Base-by-base conservation (phyloP, 2,329 filamentous ascomycete species). In the Claviceps spartinae region DNA sequence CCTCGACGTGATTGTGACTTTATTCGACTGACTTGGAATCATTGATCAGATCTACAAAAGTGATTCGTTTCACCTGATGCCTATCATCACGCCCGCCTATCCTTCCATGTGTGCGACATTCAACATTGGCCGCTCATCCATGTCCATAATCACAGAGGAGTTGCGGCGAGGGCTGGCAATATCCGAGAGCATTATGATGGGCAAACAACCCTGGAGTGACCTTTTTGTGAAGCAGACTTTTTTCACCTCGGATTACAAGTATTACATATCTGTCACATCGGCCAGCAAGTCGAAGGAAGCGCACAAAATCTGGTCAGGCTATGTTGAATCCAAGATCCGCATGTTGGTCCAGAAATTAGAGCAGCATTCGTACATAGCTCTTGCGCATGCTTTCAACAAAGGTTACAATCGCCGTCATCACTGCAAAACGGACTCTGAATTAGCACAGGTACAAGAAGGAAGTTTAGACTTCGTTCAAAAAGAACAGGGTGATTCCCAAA, bases 81-180 rank as follows among this genome's bases (percentile, higher is more conserved):
- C 93, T 30, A 88, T 98, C 67, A 97, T 98, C 62, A 98, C 93
- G 1, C 93, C 93, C 1, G 90, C 93, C 1, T 97, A 96, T 65
- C 93, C 93, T 2, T 94, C 89, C 48, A 97, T 96, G 90, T 97
- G 93, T 66, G 85, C 93, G 1, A 97, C 93, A 0, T 93, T 95
- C 72, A 97, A 95, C 62, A 84, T 98, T 55, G 90, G 86, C 3
- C 75, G 80, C 57, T 97, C 91, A 1, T 94, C 89, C 1, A 88
- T 89, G 72, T 73, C 79, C 6, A 81, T 96, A 48, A 89, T 98
- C 62, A 79, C 88, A 58, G 78, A 83, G 47, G 93, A 98, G 64
- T 78, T 97, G 20, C 76, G 83, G 56, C 81, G 87, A 40, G 93
- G 84, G 5, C 79, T 83, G 49, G 76, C 86, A 49, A 84, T 96